Evolutionary conservation across 164 flowering plant genomes (phyloP).

Genomic region (Annona cherimola): DNA sequence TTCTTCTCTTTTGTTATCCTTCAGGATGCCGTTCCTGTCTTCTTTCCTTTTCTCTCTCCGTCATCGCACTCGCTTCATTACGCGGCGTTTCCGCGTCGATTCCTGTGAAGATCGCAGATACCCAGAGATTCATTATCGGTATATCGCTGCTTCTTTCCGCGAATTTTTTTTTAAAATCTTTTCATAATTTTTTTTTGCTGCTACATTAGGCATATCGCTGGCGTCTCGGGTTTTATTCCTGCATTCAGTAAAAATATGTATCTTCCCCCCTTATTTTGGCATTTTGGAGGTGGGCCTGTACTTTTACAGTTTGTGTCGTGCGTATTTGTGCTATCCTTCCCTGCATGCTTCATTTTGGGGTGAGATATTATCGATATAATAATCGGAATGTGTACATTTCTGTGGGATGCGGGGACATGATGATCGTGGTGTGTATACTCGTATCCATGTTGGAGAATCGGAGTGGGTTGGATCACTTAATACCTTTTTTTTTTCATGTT

Average conservation of each 20-base stretch:
- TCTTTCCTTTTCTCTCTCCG: background rate
- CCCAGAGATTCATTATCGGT: constrained; percentile 28
- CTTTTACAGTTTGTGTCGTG: background rate
- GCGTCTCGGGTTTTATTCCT: background rate
- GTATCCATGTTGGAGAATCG: background rate
- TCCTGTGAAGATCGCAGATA: constrained; percentile 3
- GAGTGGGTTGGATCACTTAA: background rate
- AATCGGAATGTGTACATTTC: background rate
- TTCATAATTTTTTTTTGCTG: background rate
- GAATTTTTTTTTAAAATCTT: background rate
- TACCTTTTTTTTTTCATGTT: background rate
- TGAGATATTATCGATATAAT: background rate
- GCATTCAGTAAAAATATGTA: background rate
- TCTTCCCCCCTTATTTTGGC: background rate
- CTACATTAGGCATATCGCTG: background rate
- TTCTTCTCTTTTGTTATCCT: background rate
- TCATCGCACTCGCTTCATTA: background rate
- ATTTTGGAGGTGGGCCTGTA: background rate
- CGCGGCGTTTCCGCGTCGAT: constrained; percentile 18
- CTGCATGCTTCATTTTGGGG: background rate
- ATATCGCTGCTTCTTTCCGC: background rate
- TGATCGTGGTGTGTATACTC: background rate
- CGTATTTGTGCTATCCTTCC: background rate
- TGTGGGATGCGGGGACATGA: background rate
- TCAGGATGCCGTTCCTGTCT: background rate